Evolutionary conservation across 73 alveolate genomes (phyloP), one percentile per base, ranked within the genome.

Genomic region (Durusdinium trenchii): DNA sequence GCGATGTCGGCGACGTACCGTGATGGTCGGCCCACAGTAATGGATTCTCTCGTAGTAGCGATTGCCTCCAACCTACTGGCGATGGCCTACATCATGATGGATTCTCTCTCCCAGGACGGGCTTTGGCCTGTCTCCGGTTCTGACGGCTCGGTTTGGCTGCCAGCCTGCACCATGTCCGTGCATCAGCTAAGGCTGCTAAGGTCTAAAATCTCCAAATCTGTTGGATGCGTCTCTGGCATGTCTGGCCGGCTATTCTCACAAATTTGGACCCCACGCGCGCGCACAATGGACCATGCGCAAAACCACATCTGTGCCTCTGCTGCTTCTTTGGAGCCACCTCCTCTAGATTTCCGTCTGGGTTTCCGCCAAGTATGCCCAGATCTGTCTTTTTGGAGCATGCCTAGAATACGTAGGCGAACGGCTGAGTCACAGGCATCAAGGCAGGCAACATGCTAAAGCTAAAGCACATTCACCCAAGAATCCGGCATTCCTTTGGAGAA

Each of bases 61-160:
- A n/a, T n/a, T n/a, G n/a, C n/a, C n/a, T n/a, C n/a, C n/a, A n/a
- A n/a, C n/a, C n/a, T n/a, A n/a, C n/a, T n/a, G n/a, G n/a, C n/a
- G n/a, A n/a, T n/a, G n/a, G n/a, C n/a, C n/a, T n/a, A 30, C 82
- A 67, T 12, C 81, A n/a, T 36, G 20, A 30, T 45, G 30, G 82
- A 32, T 28, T 45, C 30, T 45, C 30, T 28, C 50, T 57, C 23
- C 14, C 51, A 5, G 89, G 89, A 43, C 48, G 7, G 5, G 71
- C 91, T 32, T 45, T 48, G n/a, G 48, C 86, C 73, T 32, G 47
- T 6, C 51, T 64, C 86, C 45, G 96, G 64, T 64, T 90, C 96
- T 64, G 96, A 51, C 10, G 85, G 90, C 36, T 91, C 98, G 32
- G 98, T 91, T 36, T 91, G 98, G 98, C 98, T 91, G 35, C 98